These are phyloP conservation scores for Fragaria ananassa DNA, from an alignment of 306 rosid species.

Conservation along the genomic window DNA sequence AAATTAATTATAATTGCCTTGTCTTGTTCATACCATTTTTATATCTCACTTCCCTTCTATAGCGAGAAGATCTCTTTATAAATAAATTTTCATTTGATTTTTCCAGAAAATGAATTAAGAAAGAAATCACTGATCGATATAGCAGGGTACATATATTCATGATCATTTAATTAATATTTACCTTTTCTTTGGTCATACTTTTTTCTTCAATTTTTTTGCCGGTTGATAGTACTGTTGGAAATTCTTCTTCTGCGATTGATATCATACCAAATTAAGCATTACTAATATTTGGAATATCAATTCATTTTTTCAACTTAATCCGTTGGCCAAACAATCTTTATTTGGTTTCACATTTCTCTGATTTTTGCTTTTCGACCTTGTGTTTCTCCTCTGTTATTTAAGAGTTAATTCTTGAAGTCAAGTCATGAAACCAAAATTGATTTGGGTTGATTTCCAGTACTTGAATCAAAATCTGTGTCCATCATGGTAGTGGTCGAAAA, in stretches of 20 bases:
- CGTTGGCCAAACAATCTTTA: background rate
- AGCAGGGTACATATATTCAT: background rate
- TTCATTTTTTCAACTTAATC: background rate
- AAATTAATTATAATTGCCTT: background rate
- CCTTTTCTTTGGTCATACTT: background rate
- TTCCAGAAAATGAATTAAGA: background rate
- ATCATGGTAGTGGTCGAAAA: background rate
- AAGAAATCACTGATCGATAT: background rate
- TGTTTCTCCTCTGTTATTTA: background rate
- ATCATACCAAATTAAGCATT: background rate
- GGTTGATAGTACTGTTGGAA: background rate
- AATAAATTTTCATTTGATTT: background rate
- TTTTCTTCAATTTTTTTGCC: background rate
- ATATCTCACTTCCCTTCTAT: background rate
- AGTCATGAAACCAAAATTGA: background rate
- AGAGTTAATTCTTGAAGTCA: background rate
- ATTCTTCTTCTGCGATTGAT: background rate
- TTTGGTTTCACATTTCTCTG: conserved; percentile 8
- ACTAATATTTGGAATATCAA: background rate
- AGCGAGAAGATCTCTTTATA: conserved; percentile 2
- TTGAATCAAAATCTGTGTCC: background rate
- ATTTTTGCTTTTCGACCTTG: background rate
- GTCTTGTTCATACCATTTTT: background rate
- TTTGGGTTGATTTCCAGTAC: background rate
- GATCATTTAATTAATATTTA: background rate